A percentile compares a stretch with the other conserved stretches of the same genome.
Evolutionary conservation across 106 monocot genomes (phyloP).

Genomic region (Phalaenopsis equestris): DNA sequence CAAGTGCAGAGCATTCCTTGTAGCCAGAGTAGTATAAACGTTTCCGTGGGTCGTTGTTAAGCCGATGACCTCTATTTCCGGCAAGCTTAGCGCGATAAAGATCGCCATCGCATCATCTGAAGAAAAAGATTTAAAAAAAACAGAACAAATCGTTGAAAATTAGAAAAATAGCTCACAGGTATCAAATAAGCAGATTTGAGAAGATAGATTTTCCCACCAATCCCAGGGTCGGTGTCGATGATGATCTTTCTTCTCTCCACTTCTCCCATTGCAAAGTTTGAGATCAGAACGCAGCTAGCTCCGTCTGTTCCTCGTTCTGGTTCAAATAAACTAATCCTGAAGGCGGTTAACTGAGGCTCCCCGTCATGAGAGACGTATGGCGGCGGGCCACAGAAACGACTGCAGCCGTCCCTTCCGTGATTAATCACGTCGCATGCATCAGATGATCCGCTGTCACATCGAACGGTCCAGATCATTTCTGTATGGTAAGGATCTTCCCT

Average conservation of each 20-base stretch:
- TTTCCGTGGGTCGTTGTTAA: slow-evolving; percentile 87
- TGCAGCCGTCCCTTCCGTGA: no score
- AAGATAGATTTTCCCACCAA: slow-evolving; percentile 30
- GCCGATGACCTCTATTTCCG: slow-evolving; percentile 89
- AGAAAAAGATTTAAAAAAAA: not conserved
- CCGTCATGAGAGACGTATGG: no score
- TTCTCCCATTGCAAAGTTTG: slow-evolving; percentile 39
- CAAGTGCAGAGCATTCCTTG: slow-evolving; percentile 89
- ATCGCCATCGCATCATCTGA: slow-evolving; percentile 97
- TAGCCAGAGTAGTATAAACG: slow-evolving; percentile 83
- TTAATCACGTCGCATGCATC: no score
- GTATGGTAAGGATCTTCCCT: no score
- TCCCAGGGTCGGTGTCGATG: slow-evolving; percentile 95
- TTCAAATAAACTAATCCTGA: no score
- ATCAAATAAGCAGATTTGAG: not conserved
- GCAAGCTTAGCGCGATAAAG: slow-evolving; percentile 80
- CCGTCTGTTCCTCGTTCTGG: no score
- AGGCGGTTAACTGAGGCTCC: no score
- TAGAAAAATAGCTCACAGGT: not conserved
- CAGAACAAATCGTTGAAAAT: not conserved
- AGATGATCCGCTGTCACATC: no score
- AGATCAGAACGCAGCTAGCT: no score
- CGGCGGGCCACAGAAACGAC: no score
- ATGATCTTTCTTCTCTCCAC: slow-evolving; percentile 77
- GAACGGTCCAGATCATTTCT: no score